Conservation (phyloP, 2,329 filamentous ascomycete species). For the Aspergillus amoenus region DNA sequence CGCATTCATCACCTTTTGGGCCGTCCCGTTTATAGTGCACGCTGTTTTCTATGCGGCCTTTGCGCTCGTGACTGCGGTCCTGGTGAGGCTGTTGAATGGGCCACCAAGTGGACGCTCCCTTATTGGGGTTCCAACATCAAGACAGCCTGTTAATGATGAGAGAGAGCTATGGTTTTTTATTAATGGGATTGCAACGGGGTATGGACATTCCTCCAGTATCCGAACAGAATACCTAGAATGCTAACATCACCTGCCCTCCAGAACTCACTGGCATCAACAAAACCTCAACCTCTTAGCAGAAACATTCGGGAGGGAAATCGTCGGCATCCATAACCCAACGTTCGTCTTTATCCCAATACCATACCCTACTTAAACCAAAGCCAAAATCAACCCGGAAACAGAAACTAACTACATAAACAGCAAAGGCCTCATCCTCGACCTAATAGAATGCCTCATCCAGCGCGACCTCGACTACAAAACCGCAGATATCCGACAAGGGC, state of each 20-base stretch:
- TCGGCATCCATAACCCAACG: conserved; percentile 9
- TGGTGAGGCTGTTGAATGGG: background rate
- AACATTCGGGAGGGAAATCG: conserved; percentile 2
- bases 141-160: background rate
- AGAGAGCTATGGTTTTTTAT: conserved; percentile 7
- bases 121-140: background rate
- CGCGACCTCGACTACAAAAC: conserved; percentile 10
- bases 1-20: background rate
- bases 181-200: conserved; percentile 7
- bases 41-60: background rate
- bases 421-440: conserved; percentile 3
- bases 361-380: too few relatives aligned
- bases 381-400: too few relatives aligned
- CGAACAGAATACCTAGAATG: too few relatives aligned
- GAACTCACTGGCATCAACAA: conserved; percentile 1
- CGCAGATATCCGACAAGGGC: conserved; percentile 1
- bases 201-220: background rate
- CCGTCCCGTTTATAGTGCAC: background rate
- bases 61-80: background rate
- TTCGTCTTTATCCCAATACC: background rate
- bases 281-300: conserved; percentile 2
- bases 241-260: background rate
- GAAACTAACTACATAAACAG: background rate
- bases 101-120: background rate
- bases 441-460: conserved; percentile 6